phyloP scores from a whole-genome alignment of 306 rosid species.

The Citrullus mucosospermus region DNA sequence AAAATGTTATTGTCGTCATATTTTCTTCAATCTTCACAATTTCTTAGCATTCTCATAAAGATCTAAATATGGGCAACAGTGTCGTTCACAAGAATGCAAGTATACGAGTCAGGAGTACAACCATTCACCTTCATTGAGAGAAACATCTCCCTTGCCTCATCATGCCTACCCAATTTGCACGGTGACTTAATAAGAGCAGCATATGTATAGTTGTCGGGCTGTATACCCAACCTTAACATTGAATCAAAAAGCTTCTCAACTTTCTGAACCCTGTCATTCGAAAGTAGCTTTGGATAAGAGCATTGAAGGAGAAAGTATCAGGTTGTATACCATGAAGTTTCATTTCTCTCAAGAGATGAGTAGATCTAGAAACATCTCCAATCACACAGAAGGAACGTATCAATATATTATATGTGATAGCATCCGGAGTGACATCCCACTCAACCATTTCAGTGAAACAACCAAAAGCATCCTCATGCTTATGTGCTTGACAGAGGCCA shows the following conservation, averaged over 20 bases:
- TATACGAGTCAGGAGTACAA: constrained; percentile 45
- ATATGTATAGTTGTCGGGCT: constrained; percentile 52
- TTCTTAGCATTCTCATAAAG: constrained; percentile 34
- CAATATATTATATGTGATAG: constrained; percentile 53
- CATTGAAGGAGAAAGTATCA: constrained; percentile 50
- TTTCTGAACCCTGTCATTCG: constrained; percentile 45
- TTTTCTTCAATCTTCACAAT: constrained; percentile 34
- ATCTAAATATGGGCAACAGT: constrained; percentile 20
- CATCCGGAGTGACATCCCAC: constrained; percentile 67
- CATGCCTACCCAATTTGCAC: constrained; percentile 38
- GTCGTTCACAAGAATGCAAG: constrained; percentile 38
- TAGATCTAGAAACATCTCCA: constrained; percentile 47
- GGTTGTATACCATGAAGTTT: constrained; percentile 54
- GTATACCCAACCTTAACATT: constrained; percentile 45
- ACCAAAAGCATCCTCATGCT: too few relatives aligned
- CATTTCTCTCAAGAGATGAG: constrained; percentile 51
- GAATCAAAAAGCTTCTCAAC: constrained; percentile 43
- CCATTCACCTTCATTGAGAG: constrained; percentile 50
- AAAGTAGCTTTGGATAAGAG: constrained; percentile 50
- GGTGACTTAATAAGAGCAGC: constrained; percentile 50
- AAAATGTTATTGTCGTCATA: background rate
- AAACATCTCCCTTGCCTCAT: constrained; percentile 60
- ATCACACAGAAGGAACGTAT: constrained; percentile 45
- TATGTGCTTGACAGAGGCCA: too few relatives aligned
- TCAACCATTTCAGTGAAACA: constrained; percentile 43